phyloP scores from a whole-genome alignment of 2,329 filamentous ascomycete species.

The Berkeleyomyces rouxiae region DNA sequence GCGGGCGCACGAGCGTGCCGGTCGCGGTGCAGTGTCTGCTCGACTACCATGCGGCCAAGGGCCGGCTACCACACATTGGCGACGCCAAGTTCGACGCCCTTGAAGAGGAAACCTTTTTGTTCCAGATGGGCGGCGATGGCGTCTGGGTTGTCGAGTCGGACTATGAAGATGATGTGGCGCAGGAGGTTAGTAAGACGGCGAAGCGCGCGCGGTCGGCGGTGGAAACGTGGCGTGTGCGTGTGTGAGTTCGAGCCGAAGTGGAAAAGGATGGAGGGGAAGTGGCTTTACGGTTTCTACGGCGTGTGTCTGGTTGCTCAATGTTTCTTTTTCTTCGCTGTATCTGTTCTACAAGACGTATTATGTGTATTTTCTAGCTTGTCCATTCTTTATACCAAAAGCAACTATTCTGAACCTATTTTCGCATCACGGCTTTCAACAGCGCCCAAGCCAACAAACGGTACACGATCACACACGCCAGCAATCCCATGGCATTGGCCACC shows the following conservation, averaged over 20 bases:
- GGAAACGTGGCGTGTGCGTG: not conserved
- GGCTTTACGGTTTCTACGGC: not conserved
- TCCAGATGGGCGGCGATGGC: constrained; percentile 4
- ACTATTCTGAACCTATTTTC: not conserved
- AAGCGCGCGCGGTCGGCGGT: not conserved
- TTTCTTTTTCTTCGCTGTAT: not conserved
- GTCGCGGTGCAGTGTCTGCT: constrained; percentile 7
- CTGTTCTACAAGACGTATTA: not conserved
- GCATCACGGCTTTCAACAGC: constrained; percentile 33
- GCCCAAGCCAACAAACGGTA: constrained; percentile 50
- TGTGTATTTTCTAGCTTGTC: not conserved
- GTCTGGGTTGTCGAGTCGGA: constrained; percentile 9
- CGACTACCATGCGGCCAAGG: constrained; percentile 10
- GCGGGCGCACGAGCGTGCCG: constrained; percentile 4
- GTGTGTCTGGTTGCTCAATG: not conserved
- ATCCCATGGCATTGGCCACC: constrained; percentile 40
- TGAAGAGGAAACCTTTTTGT: constrained; percentile 10
- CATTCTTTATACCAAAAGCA: not conserved
- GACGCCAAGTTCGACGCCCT: constrained; percentile 4
- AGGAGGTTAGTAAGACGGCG: not conserved
- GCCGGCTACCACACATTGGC: constrained; percentile 4
- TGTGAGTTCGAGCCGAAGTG: not conserved
- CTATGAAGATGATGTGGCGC: not conserved
- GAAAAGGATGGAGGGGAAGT: not conserved
- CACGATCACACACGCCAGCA: constrained; percentile 45